Evolutionary conservation across 768 basidiomycete genomes (phyloP), one percentile per base, ranked within the genome.

Genomic region (Boletus sp.): DNA sequence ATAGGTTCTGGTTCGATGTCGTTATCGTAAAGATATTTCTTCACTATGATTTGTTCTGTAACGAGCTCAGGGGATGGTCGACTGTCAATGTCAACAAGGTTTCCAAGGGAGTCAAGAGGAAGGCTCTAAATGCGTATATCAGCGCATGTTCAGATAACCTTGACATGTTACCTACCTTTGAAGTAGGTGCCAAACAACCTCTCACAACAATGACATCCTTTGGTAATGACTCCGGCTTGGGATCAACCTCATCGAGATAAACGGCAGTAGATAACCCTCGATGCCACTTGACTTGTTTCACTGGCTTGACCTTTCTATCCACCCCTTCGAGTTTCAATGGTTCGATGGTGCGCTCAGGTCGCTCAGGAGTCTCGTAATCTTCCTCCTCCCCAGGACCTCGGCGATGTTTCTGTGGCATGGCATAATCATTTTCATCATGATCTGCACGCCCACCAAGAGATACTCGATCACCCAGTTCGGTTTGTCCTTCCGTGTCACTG

Each of bases 311-410:
- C 49, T 65, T 63, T 39, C 67, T 69, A 47, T 66, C 73, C 18
- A 67, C 74, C 29, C 73, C 75, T 15, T 61, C 67, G 35, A 74
- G 76, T 51, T 73, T 70, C 18, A 74, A 68, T 15, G 75, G 69
- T 69, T 82, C 84, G 52, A 71, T 52, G 37, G 72, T 70, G 47
- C 74, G 71, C 29, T 73, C 73, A 36, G 75, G 72, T 61, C 74
- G 74, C 45, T 79, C 75, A 3, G 90, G 89, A 11, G 87, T 89
- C 64, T 80, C 78, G 62, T 90, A 91, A 57, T 90, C 90, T 63
- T 87, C 90, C 29, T 91, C 89, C 28, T 94, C 91, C 2, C 91
- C 92, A 5, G 90, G 82, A 2, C 85, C 91, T 64, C 84, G 75
- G 51, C 69, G 72, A 72, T 91, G 88, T 58, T 70, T 72, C 52